These are phyloP conservation scores for Quercus tomentella DNA, from an alignment of 331 rosid species.

Conservation along the genomic window DNA sequence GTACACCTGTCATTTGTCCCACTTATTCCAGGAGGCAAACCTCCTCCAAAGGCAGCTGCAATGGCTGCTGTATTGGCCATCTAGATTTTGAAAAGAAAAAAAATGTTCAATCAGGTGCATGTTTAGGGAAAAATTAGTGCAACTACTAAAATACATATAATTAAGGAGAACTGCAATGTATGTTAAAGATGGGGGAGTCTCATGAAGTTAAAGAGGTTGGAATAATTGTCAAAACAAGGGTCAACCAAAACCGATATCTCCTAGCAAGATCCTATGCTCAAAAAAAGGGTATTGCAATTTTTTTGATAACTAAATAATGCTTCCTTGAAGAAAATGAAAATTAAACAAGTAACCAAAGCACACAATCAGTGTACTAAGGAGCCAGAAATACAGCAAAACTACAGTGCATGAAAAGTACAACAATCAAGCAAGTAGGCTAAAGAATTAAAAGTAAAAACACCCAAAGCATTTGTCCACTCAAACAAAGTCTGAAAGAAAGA, in stretches of 20 bases:
- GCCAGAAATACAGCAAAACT: no score
- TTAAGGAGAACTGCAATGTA: neutral
- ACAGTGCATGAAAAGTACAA: no score
- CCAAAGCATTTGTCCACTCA: no score
- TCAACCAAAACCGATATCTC: neutral
- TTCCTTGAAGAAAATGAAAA: no score
- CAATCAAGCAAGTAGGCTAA: no score
- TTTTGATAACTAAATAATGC: no score
- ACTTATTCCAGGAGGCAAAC: constrained; percentile 93
- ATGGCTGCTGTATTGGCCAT: constrained; percentile 87
- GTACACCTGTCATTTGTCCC: constrained; percentile 99
- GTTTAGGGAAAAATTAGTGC: neutral
- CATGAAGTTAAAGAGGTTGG: neutral
- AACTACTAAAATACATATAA: neutral
- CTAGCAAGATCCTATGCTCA: neutral
- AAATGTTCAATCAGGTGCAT: neutral
- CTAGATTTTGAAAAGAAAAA: constrained; percentile 35
- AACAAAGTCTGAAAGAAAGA: no score
- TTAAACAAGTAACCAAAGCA: no score
- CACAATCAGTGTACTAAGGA: no score
- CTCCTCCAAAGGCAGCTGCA: constrained; percentile 93
- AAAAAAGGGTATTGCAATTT: neutral
- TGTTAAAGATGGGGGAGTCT: neutral
- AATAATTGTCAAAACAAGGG: neutral
- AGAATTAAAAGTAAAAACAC: no score